Evolutionary conservation across 148 eudicot species (phyloP).

Genomic region (Fallopia convolvulus): DNA sequence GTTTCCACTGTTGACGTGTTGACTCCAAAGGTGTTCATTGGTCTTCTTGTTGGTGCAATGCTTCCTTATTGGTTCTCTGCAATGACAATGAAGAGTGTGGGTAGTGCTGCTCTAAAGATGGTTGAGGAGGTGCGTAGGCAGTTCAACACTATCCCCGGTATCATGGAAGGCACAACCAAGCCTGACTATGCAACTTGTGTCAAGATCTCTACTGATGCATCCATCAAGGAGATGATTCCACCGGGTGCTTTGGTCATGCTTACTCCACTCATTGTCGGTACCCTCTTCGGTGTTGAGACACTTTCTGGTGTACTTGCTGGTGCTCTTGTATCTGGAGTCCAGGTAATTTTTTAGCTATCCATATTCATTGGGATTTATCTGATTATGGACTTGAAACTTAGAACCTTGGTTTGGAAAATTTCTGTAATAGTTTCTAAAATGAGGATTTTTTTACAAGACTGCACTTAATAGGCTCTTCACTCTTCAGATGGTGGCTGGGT

Average conservation of each 20-base stretch:
- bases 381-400: not conserved
- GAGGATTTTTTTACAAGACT: too few species aligned
- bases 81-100: slow-evolving; percentile 35
- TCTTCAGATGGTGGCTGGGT: too few species aligned
- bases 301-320: slow-evolving; percentile 31
- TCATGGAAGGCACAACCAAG: slow-evolving; percentile 30
- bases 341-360: slow-evolving; percentile 15
- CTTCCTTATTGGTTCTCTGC: slow-evolving; percentile 35
- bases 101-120: slow-evolving; percentile 29
- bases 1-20: slow-evolving; percentile 20
- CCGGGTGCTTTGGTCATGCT: slow-evolving; percentile 35
- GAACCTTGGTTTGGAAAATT: too few species aligned
- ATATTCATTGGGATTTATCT: not conserved
- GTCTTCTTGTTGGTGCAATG: slow-evolving; percentile 30
- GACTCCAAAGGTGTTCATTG: slow-evolving; percentile 28
- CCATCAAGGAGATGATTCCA: slow-evolving; percentile 30
- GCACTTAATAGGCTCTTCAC: too few species aligned
- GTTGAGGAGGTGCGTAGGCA: slow-evolving; percentile 32
- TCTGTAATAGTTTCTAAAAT: too few species aligned
- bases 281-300: slow-evolving; percentile 27
- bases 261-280: slow-evolving; percentile 29
- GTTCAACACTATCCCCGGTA: slow-evolving; percentile 30
- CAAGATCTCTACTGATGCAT: slow-evolving; percentile 31
- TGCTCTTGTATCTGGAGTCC: slow-evolving; percentile 29
- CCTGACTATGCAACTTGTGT: slow-evolving; percentile 33